phyloP scores from a whole-genome alignment of 345 rosid genomes.

The Trapa incisa region DNA sequence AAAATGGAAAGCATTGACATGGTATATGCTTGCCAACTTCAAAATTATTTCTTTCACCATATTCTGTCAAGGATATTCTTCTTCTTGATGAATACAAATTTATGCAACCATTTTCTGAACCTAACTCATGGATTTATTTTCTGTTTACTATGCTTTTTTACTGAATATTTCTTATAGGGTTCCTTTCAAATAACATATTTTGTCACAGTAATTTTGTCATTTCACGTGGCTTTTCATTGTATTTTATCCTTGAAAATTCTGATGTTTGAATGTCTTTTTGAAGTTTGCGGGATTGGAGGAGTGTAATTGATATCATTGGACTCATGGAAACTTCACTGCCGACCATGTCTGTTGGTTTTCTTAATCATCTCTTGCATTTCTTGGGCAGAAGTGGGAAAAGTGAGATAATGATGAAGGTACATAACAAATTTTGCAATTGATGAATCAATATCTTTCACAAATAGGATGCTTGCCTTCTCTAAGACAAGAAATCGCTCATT shows the following conservation, averaged over 20 bases:
- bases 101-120: not conserved
- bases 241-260: not conserved
- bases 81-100: not conserved
- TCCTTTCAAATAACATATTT: not conserved
- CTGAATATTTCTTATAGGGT: not conserved
- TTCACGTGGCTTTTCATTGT: not conserved
- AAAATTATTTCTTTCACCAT: not conserved
- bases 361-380: conserved; percentile 66
- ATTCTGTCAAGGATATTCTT: not conserved
- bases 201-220: not conserved
- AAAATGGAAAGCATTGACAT: not conserved
- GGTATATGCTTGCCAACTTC: not conserved
- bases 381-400: conserved; percentile 75
- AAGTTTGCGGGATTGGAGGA: conserved; percentile 76
- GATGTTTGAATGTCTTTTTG: conserved; percentile 12
- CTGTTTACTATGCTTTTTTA: not conserved
- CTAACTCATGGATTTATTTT: not conserved
- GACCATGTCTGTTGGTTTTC: conserved; percentile 45
- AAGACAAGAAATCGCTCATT: not conserved
- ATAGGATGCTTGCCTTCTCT: not conserved
- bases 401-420: conserved; percentile 77
- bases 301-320: conserved; percentile 33
- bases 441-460: not conserved
- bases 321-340: conserved; percentile 64
- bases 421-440: not conserved